Conservation (phyloP, 2,329 filamentous ascomycete species). For the Chaetomium strumarium region DNA sequence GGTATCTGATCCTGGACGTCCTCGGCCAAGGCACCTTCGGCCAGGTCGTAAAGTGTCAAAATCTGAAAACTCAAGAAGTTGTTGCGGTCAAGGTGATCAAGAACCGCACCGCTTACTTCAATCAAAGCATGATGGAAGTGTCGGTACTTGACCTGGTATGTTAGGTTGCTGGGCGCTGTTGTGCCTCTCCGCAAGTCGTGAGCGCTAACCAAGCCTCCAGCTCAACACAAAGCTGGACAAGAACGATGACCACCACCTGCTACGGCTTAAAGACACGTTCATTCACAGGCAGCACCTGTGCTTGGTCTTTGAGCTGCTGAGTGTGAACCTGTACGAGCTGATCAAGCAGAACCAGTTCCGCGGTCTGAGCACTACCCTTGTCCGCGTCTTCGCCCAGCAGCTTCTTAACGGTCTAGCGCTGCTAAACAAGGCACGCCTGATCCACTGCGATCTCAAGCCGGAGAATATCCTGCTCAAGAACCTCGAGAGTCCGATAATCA, state of each 20-base stretch:
- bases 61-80: slow-evolving; percentile 95
- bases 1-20: slow-evolving; percentile 94
- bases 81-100: slow-evolving; percentile 99
- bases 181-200: no score
- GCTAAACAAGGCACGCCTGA: slow-evolving; percentile 91
- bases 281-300: slow-evolving; percentile 97
- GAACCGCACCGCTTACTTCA: slow-evolving; percentile 98
- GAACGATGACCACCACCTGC: slow-evolving; percentile 94
- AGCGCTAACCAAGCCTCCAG: slow-evolving; percentile 40
- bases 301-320: slow-evolving; percentile 90
- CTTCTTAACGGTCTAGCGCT: slow-evolving; percentile 86
- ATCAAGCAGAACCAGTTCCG: slow-evolving; percentile 99
- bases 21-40: slow-evolving; percentile 96
- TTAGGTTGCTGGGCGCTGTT: slow-evolving; percentile 1
- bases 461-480: slow-evolving; percentile 98
- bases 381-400: slow-evolving; percentile 96
- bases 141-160: slow-evolving; percentile 89
- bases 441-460: slow-evolving; percentile 96
- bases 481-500: slow-evolving; percentile 97
- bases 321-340: slow-evolving; percentile 95
- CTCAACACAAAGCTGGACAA: slow-evolving; percentile 98
- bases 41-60: slow-evolving; percentile 98
- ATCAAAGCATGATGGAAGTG: slow-evolving; percentile 99
- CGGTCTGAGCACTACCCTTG: slow-evolving; percentile 90
- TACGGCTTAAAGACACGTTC: slow-evolving; percentile 94